phyloP scores from a whole-genome alignment of 163 green algal species.

The Volvox carteri region DNA sequence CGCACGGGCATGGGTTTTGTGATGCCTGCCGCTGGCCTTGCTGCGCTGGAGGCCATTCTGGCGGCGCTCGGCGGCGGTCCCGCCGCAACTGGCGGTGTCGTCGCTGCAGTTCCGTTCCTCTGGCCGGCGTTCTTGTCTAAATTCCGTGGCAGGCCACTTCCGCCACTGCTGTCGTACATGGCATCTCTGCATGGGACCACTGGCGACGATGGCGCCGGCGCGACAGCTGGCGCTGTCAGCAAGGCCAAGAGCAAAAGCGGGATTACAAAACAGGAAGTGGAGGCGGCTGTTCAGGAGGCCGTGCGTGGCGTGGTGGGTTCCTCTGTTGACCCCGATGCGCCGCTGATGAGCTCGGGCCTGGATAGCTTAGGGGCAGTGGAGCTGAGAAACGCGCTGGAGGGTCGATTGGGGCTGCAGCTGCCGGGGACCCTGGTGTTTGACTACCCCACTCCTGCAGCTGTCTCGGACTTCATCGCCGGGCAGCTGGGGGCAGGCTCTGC shows the following conservation, averaged over 20 bases:
- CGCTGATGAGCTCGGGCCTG: conserved; percentile 88
- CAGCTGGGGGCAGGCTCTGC: conserved; percentile 14
- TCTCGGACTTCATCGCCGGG: conserved; percentile 33
- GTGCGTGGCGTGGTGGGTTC: conserved; percentile 36
- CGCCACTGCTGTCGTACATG: conserved; percentile 45
- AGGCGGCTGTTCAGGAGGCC: conserved; percentile 17
- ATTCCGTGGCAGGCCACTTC: conserved; percentile 40
- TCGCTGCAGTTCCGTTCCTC: conserved; percentile 77
- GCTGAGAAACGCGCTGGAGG: conserved; percentile 85
- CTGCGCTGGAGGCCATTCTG: conserved; percentile 75
- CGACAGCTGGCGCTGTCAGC: background rate
- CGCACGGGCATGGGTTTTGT: conserved; percentile 81
- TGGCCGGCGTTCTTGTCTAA: conserved; percentile 72
- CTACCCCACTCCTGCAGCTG: conserved; percentile 79
- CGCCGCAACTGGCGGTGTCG: conserved; percentile 28
- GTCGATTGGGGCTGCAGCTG: conserved; percentile 70
- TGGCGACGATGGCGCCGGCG: background rate
- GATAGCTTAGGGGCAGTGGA: conserved; percentile 83
- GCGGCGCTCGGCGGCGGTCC: background rate
- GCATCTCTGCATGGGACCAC: background rate
- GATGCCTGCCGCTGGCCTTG: conserved; percentile 69
- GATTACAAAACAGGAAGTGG: background rate
- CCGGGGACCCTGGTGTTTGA: conserved; percentile 91
- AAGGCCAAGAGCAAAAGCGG: background rate
- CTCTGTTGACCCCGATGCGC: conserved; percentile 63